Base-by-base conservation (phyloP, 805 yeast species). In the Cyberlindnera meyerae region DNA sequence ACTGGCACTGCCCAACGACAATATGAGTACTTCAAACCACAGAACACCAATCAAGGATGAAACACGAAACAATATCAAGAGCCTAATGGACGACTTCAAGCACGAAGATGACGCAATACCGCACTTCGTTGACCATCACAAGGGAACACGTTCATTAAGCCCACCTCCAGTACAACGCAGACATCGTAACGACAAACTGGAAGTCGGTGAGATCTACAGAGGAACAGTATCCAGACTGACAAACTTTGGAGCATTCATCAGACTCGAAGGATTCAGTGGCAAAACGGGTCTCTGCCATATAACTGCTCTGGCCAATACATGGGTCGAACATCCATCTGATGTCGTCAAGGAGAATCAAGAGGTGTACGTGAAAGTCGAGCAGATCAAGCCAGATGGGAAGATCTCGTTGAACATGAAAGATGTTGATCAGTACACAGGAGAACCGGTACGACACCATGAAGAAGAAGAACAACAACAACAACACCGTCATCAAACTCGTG, bases 211-310 rank as follows among this genome's bases (percentile, higher is more conserved):
- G 17, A 61, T 84, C 0, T 79, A 81, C 48, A 58, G 57, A 20
- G 97, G 95, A 0, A 58, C 45, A 18, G 81, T 90, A 3, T 67
- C 66, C 31, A 75, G 73, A 30, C 48, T 84, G 1, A 76, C 77
- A 29, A 57, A 71, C 2, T 89, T 77, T 59, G 97, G 97, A 1
- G 94, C 87, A 1, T 90, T 89, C 54, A 72, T 87, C 0, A 58
- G 73, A 8, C 55, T 89, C 1, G 45, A 57, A 6, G 75, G 69
- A 0, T 50, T 66, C 3, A 39, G 51, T 27, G 52, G 54, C 11
- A 44, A 43, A 17, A 77, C 64, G 48, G 95, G 95, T 0, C 63
- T 89, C 13, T 79, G 89, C 26, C 97, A 89, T 53, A 70, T 83
- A 0, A 85, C 95, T 1, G 81, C 78, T 29, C 66, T 89, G 22